Conservation (phyloP, 2,329 filamentous ascomycete genomes). For the Furcasterigmium furcatum region DNA sequence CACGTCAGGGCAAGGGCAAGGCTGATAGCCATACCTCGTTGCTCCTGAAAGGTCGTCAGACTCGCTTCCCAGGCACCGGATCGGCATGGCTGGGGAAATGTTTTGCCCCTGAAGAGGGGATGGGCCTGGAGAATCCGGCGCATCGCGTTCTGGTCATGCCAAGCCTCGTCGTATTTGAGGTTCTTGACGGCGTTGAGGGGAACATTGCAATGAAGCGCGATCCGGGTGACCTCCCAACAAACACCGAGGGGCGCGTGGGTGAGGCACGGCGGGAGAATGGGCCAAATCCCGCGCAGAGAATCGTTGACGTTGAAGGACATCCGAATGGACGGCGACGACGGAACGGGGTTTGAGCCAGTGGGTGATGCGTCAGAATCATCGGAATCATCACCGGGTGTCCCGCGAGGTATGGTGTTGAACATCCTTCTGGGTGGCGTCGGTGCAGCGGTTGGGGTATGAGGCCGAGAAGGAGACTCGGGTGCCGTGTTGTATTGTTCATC, state of each 20-base stretch:
- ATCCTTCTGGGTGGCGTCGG: too few relatives aligned
- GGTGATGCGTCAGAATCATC: not conserved
- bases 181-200: slow-evolving; percentile 27
- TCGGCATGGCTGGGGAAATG: slow-evolving; percentile 44
- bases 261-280: slow-evolving; percentile 18
- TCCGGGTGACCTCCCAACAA: slow-evolving; percentile 49
- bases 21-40: slow-evolving; percentile 20
- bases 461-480: slow-evolving; percentile 6
- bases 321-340: too few relatives aligned
- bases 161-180: slow-evolving; percentile 32
- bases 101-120: slow-evolving; percentile 36
- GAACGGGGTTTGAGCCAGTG: too few relatives aligned
- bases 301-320: too few relatives aligned
- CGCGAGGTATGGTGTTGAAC: too few relatives aligned
- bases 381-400: too few relatives aligned
- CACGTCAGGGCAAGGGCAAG: slow-evolving; percentile 28
- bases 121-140: slow-evolving; percentile 36
- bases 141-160: slow-evolving; percentile 40
- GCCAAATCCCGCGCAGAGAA: not conserved
- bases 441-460: too few relatives aligned
- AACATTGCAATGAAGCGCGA: slow-evolving; percentile 41
- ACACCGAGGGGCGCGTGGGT: slow-evolving; percentile 43
- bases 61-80: slow-evolving; percentile 42
- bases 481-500: slow-evolving; percentile 4
- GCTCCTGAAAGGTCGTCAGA: slow-evolving; percentile 28